Evolutionary conservation across 495 filamentous ascomycete species (phyloP).

Genomic region (Aspergillus homomorphus): DNA sequence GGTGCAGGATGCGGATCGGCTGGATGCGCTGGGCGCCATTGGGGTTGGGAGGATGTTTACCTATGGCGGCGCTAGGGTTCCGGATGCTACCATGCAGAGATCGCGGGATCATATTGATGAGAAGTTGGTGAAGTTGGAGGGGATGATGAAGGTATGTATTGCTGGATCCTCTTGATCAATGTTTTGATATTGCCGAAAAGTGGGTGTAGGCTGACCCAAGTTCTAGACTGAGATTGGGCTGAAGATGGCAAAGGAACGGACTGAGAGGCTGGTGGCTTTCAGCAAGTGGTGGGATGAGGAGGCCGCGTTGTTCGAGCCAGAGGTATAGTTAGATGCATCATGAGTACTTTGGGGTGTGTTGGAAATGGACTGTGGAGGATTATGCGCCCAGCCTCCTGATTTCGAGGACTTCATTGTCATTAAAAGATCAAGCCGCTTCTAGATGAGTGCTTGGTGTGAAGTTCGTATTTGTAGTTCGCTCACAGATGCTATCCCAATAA

Average conservation of each 20-base stretch:
- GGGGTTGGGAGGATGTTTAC: conserved; percentile 79
- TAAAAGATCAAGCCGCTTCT: too few relatives aligned
- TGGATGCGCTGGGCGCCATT: conserved; percentile 85
- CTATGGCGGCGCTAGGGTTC: conserved; percentile 61
- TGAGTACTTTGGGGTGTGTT: too few relatives aligned
- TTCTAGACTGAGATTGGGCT: conserved; percentile 60
- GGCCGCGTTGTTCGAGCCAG: conserved; percentile 20
- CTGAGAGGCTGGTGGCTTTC: conserved; percentile 61
- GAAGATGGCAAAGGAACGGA: conserved; percentile 61
- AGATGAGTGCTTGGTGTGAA: too few relatives aligned
- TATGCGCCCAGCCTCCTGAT: too few relatives aligned
- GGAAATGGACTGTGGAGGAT: background rate
- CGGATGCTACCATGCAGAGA: conserved; percentile 50
- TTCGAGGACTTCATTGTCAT: too few relatives aligned
- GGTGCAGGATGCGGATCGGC: conserved; percentile 86
- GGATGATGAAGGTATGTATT: conserved; percentile 56
- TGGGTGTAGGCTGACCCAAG: conserved; percentile 36
- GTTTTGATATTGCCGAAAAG: background rate
- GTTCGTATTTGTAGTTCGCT: too few relatives aligned
- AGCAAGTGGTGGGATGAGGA: conserved; percentile 73
- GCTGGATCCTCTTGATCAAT: background rate
- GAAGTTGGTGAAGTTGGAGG: conserved; percentile 69
- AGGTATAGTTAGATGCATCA: too few relatives aligned
- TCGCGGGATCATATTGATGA: conserved; percentile 75
- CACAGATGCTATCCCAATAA: too few relatives aligned